phyloP scores from a whole-genome alignment of 192 early-diverging fungal species.

The Dimargaris xerosporica region DNA sequence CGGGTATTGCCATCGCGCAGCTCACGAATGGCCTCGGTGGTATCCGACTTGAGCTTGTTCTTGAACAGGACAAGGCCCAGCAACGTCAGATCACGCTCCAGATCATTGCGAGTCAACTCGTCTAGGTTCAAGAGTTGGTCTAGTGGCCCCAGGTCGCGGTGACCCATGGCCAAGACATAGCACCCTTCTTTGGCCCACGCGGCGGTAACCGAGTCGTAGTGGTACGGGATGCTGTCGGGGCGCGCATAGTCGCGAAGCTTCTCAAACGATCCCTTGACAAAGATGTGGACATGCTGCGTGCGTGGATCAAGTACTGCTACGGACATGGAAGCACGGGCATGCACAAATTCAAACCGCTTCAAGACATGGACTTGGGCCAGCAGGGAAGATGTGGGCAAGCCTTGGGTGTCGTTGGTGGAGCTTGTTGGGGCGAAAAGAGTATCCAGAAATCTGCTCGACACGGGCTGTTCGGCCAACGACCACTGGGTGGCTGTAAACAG shows the following conservation, averaged over 20 bases:
- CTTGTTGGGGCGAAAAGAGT: too few relatives aligned
- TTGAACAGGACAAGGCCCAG: constrained; percentile 63
- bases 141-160: constrained; percentile 31
- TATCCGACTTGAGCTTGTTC: constrained; percentile 63
- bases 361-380: constrained; percentile 22
- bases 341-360: constrained; percentile 35
- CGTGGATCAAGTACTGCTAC: constrained; percentile 21
- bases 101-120: constrained; percentile 30
- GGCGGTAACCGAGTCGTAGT: constrained; percentile 35
- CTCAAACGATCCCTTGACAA: constrained; percentile 44
- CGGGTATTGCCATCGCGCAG: constrained; percentile 54
- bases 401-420: too few relatives aligned
- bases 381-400: too few relatives aligned
- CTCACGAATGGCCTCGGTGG: constrained; percentile 42
- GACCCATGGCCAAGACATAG: constrained; percentile 58
- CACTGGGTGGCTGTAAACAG: constrained; percentile 29
- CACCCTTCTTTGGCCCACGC: constrained; percentile 49
- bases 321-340: constrained; percentile 33
- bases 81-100: constrained; percentile 38
- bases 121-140: constrained; percentile 27
- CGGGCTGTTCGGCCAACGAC: too few relatives aligned
- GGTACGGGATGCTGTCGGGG: constrained; percentile 31
- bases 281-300: constrained; percentile 16
- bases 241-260: constrained; percentile 40
- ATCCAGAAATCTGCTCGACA: too few relatives aligned